Evolutionary conservation across 2,329 filamentous ascomycete genomes (phyloP), one percentile per base, ranked within the genome.

Genomic region (Trichoderma sp.): DNA sequence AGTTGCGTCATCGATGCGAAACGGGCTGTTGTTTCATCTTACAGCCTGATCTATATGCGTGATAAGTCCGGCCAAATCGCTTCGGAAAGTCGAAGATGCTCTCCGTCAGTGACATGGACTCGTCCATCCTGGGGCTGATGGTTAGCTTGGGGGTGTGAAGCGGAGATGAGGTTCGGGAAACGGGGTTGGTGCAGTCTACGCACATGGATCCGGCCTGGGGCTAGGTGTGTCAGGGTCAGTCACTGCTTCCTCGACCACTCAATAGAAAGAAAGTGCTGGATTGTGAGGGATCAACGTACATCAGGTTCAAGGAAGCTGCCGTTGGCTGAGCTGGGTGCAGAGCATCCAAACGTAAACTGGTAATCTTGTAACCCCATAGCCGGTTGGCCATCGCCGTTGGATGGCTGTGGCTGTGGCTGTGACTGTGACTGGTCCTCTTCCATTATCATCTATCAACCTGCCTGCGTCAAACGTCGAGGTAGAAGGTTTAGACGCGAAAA

Each of bases 31-130:
- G 26, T 9, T n/a, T n/a, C 34, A 14, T 39, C 65, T 67, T 72
- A 82, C 80, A 82, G 24, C 80, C 80, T 52, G 79, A 79, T 64
- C 75, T 75, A 65, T 81, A 82, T 3, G 80, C 79, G 68, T 82
- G 80, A 70, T 81, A 82, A 2, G 79, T 82, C 34, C 80, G 76
- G 12, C 80, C 80, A 66, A 80, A 80, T 66, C 78, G 75, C 60
- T 77, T 74, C 1, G 79, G 78, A 19, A 78, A 80, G 63, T 76
- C 72, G 65, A 73, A 72, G n/a, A 80, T 74, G 67, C 78, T 80
- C 41, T 80, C 78, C 10, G 78, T 74, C 48, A 80, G 68, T 15
- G 79, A 79, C 47, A 75, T 72, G 1, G 77, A 79, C 50, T 68
- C 59, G 73, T 74, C 71, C 65, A 63, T 69, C 66, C 55, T 71